These are phyloP conservation scores for Aspergillus transmontanensis DNA, from an alignment of 2,329 filamentous ascomycete genomes.

Conservation along the genomic window DNA sequence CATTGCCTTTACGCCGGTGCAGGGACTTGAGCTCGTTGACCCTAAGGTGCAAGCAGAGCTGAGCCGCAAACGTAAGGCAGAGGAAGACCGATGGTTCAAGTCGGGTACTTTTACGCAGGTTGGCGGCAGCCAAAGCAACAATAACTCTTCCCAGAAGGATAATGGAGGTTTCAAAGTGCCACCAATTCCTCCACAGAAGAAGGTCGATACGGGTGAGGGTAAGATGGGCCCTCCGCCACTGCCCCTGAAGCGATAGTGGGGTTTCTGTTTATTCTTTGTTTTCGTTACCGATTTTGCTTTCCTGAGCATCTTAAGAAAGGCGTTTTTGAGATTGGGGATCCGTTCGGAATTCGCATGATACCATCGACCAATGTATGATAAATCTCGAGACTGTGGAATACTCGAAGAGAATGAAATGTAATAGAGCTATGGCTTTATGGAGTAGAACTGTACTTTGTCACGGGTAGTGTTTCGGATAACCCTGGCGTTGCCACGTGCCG, in stretches of 20 bases:
- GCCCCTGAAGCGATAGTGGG: slow-evolving; percentile 28
- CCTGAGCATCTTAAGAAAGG: slow-evolving; percentile 20
- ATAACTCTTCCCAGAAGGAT: slow-evolving; percentile 37
- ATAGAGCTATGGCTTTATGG: background rate
- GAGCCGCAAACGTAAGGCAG: slow-evolving; percentile 85
- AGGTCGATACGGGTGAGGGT: slow-evolving; percentile 64
- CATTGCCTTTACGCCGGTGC: slow-evolving; percentile 90
- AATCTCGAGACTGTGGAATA: background rate
- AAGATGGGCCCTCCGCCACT: slow-evolving; percentile 54
- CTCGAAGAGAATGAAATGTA: background rate
- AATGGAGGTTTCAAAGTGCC: slow-evolving; percentile 81
- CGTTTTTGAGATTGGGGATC: slow-evolving; percentile 18
- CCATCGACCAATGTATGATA: slow-evolving; percentile 21
- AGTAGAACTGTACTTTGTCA: too few relatives aligned
- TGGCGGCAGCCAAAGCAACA: slow-evolving; percentile 42
- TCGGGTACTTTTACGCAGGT: slow-evolving; percentile 96
- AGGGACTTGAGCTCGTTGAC: slow-evolving; percentile 92
- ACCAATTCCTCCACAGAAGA: slow-evolving; percentile 72
- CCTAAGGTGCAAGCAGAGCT: slow-evolving; percentile 88
- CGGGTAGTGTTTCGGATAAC: background rate
- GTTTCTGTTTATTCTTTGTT: slow-evolving; percentile 11
- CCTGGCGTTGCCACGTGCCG: background rate
- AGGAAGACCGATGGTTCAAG: slow-evolving; percentile 96
- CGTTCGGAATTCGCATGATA: slow-evolving; percentile 26
- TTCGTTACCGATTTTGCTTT: slow-evolving; percentile 18